Evolutionary conservation across 805 yeast species (phyloP), one percentile per base, ranked within the genome.

Genomic region (Pachysolen tannophilus): DNA sequence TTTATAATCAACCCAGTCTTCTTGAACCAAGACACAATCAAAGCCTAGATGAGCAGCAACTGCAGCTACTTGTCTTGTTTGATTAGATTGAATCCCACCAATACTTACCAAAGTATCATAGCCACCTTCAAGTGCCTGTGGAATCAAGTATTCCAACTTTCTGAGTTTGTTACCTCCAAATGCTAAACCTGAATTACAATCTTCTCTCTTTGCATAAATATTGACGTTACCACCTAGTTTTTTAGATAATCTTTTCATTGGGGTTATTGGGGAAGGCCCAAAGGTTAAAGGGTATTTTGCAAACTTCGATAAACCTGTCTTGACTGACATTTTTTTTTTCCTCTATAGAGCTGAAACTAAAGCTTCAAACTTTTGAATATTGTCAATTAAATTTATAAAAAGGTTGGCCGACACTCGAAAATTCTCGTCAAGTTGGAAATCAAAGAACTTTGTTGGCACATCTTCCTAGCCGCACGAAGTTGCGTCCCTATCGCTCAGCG

Each of bases 1-100:
- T 20, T 57, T 53, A 43, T 53, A 52, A 30, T 56, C 58, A 18
- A 56, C 61, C 61, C 61, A 56, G 37, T 53, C 50, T 45, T 56
- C 61, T 34, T 56, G 61, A 14, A 56, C 57, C 14, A 59, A 50
- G 24, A 55, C 57, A 27, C 61, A 58, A 18, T 57, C 50, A 30
- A 56, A 43, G 6, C 61, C 61, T 27, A 56, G 38, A 36, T 56
- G 56, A 30, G 61, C 58, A 11, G 61, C 61, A 23, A 56, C 56
- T 15, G 61, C 61, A 19, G 56, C 57, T 1, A 59, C 58, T 54
- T 53, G 56, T 35, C 60, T 46, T 9, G 61, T 56, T 44, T 55
- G 60, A 23, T 55, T 55, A 18, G 59, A 54, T 39, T 55, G 60
- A 23, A 55, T 54, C 34, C 60, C 60, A 34, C 60, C 60, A 32